phyloP scores from a whole-genome alignment of 768 basidiomycete species.

The Exidia glandulosa region DNA sequence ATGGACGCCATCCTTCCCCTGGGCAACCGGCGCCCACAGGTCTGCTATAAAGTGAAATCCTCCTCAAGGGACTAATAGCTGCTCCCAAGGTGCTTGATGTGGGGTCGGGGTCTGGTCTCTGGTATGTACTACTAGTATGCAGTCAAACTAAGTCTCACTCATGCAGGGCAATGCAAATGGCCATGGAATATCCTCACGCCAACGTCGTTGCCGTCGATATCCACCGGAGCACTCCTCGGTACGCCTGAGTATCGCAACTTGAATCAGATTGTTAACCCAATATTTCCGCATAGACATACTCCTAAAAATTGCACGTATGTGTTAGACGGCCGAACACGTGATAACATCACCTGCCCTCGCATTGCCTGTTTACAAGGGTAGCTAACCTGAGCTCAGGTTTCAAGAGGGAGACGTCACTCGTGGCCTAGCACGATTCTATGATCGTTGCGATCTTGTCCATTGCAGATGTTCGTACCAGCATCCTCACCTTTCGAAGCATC shows the following conservation, averaged over 20 bases:
- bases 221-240: background rate
- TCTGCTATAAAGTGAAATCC: too few species aligned
- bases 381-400: too few species aligned
- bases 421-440: background rate
- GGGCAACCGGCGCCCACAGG: background rate
- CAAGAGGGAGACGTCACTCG: background rate
- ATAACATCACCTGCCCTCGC: background rate
- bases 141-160: background rate
- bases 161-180: conserved; percentile 2
- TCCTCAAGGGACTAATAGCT: background rate
- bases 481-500: background rate
- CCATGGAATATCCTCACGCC: conserved; percentile 1
- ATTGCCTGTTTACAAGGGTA: too few species aligned
- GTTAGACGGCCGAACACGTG: too few species aligned
- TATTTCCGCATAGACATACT: background rate
- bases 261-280: background rate
- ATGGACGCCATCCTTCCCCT: too few species aligned
- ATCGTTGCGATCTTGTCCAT: background rate
- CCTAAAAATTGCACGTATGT: background rate
- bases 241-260: background rate
- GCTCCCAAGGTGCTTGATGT: background rate
- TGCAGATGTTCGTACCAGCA: background rate
- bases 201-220: conserved; percentile 2
- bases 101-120: background rate
- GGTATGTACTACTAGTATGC: background rate